Evolutionary conservation across 2,329 filamentous ascomycete genomes (phyloP), one percentile per base, ranked within the genome.

Genomic region (Phialophora chinensis): DNA sequence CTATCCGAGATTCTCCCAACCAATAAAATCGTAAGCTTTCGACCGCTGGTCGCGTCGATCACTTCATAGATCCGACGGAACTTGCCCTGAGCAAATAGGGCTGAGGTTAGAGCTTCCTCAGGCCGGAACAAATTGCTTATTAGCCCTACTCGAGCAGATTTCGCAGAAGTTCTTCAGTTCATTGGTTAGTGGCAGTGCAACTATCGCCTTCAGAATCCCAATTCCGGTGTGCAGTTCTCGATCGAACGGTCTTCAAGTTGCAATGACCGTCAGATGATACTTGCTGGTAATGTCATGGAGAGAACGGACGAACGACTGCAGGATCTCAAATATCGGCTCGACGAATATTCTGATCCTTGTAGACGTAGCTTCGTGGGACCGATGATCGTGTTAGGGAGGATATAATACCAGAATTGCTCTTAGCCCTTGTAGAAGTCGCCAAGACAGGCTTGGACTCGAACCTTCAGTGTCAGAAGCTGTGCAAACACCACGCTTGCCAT

Each of bases 1-100:
- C 44, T 49, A 38, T 27, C 56, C 56, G 56, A 59, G 25, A 59
- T 59, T 12, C 10, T 33, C 12, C 56, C 56, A 49, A 44, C 56
- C 56, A 31, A 59, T 59, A 25, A 20, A 3, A 35, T 35, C 33
- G 33, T 35, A 35, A 35, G 33, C 33, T 35, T 35, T 35, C 33
- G 10, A 11, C 33, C 33, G 33, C 11, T 11, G 33, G 33, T 11
- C 33, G 31, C 33, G 10, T 35, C 33, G 33, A 35, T 35, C 33
- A 35, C 44, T 11, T 23, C 20, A 17, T 47, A n/a, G 25, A 59
- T 59, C 35, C 56, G 38, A 14, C 56, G 56, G 56, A 59, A 47
- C 17, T 29, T 20, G 35, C 56, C 38, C 49, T 12, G 56, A 27
- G 7, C 23, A 49, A 8, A 8, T 23, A 17, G 17, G 27, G 33